Conservation (phyloP, 2,329 filamentous ascomycete species). For the Bisporella sp. region DNA sequence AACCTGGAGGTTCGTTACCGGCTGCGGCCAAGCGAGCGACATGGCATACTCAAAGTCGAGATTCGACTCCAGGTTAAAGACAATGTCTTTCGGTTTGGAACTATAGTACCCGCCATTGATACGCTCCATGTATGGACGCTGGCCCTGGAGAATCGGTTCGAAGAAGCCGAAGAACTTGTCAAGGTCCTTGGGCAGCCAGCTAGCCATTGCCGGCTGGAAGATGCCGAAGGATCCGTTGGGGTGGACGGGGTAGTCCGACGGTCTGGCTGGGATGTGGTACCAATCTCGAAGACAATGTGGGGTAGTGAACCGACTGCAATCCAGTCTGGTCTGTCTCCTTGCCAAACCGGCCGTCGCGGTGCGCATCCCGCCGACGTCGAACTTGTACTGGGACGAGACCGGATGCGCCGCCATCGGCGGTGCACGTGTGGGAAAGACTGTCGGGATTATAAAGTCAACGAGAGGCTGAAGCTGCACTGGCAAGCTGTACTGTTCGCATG, state of each 20-base stretch:
- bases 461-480: conserved; percentile 5
- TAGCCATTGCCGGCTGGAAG: conserved; percentile 35
- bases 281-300: conserved; percentile 9
- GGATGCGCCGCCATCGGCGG: too few species aligned
- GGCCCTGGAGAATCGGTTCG: conserved; percentile 28
- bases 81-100: conserved; percentile 27
- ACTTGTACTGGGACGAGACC: too few species aligned
- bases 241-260: conserved; percentile 31
- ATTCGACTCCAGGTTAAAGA: conserved; percentile 37
- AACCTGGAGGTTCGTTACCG: conserved; percentile 40
- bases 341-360: too few species aligned
- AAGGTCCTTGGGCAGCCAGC: conserved; percentile 27
- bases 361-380: too few species aligned
- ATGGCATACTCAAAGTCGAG: conserved; percentile 47
- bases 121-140: conserved; percentile 32
- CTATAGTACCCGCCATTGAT: conserved; percentile 38
- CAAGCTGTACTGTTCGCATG: conserved; percentile 9
- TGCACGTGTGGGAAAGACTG: too few species aligned
- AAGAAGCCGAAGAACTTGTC: conserved; percentile 31
- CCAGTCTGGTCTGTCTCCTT: too few species aligned
- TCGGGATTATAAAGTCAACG: conserved; percentile 11
- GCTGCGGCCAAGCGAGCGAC: conserved; percentile 43
- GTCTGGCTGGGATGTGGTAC: conserved; percentile 37
- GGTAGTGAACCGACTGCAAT: conserved; percentile 1
- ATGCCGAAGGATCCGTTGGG: conserved; percentile 36